These are phyloP conservation scores for Taiwanofungus camphoratus DNA, from an alignment of 1,284 basidiomycete genomes.

Conservation along the genomic window DNA sequence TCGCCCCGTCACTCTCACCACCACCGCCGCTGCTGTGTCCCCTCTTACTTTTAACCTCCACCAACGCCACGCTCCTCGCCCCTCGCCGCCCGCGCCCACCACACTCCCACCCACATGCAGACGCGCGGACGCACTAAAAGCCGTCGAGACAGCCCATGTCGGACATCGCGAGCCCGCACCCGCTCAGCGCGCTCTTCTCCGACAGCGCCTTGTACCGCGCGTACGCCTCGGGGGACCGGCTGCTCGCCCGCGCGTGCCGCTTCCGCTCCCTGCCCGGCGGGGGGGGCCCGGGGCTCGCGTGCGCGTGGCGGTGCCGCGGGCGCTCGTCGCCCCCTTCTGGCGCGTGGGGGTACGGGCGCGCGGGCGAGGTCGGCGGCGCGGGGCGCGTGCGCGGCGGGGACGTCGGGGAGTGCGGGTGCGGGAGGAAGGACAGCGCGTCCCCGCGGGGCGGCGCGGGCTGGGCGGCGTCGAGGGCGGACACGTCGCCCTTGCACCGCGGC, in stretches of 20 bases:
- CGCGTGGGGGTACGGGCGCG: slow-evolving; percentile 4
- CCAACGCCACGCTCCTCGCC: background rate
- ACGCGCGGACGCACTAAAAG: too few relatives aligned
- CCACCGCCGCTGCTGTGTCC: too few relatives aligned
- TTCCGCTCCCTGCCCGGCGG: background rate
- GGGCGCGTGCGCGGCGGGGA: background rate
- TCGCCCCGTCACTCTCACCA: too few relatives aligned
- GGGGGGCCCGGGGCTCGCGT: background rate
- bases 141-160: slow-evolving; percentile 10
- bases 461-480: slow-evolving; percentile 1
- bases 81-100: slow-evolving; percentile 1
- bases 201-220: slow-evolving; percentile 10
- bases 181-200: slow-evolving; percentile 7
- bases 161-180: slow-evolving; percentile 2
- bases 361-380: slow-evolving; percentile 3
- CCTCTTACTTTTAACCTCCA: slow-evolving; percentile 4
- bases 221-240: slow-evolving; percentile 1
- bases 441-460: too few relatives aligned
- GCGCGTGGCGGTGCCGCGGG: background rate
- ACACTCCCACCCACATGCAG: too few relatives aligned
- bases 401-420: slow-evolving; percentile 7
- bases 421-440: slow-evolving; percentile 11
- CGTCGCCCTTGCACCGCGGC: background rate
- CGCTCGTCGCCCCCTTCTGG: slow-evolving; percentile 5
- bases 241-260: slow-evolving; percentile 2